These are phyloP conservation scores for Atkinsonella hypoxylon DNA, from an alignment of 2,329 filamentous ascomycete species.

Conservation along the genomic window DNA sequence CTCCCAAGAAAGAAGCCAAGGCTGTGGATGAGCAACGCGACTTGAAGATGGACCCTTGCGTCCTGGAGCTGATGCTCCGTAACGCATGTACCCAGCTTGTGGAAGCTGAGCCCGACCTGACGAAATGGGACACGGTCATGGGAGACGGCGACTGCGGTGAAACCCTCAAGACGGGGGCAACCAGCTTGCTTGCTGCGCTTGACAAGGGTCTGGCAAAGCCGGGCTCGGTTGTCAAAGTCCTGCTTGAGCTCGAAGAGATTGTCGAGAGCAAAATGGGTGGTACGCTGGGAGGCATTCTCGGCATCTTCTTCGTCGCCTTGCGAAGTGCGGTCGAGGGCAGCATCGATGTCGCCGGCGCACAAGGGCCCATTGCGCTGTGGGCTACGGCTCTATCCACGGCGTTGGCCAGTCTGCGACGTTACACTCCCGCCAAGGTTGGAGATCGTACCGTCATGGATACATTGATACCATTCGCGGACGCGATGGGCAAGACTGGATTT, in stretches of 20 bases:
- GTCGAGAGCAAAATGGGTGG: slow-evolving; percentile 44
- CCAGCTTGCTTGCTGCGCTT: slow-evolving; percentile 33
- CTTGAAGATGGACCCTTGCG: slow-evolving; percentile 36
- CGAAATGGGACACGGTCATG: slow-evolving; percentile 50
- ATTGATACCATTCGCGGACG: slow-evolving; percentile 40
- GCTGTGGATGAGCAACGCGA: slow-evolving; percentile 27
- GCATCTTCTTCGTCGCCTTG: slow-evolving; percentile 41
- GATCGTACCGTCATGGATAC: slow-evolving; percentile 48
- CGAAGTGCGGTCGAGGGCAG: slow-evolving; percentile 29
- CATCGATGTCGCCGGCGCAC: slow-evolving; percentile 15
- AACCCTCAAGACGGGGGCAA: slow-evolving; percentile 42
- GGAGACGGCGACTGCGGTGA: slow-evolving; percentile 58
- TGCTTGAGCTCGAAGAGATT: slow-evolving; percentile 39
- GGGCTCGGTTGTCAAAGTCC: slow-evolving; percentile 35
- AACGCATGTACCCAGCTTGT: slow-evolving; percentile 40
- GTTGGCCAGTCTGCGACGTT: slow-evolving; percentile 33
- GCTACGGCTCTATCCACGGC: slow-evolving; percentile 29
- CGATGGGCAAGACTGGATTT: slow-evolving; percentile 36
- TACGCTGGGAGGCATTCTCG: slow-evolving; percentile 38
- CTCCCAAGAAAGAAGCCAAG: slow-evolving; percentile 22
- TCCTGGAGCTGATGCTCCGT: slow-evolving; percentile 43
- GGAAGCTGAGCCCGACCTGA: slow-evolving; percentile 48
- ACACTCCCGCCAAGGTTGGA: slow-evolving; percentile 42
- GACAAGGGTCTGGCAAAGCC: slow-evolving; percentile 24
- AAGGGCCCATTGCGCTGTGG: slow-evolving; percentile 30